Base-by-base conservation (phyloP, 257 asterid species). In the Jaltomata sinuosa region DNA sequence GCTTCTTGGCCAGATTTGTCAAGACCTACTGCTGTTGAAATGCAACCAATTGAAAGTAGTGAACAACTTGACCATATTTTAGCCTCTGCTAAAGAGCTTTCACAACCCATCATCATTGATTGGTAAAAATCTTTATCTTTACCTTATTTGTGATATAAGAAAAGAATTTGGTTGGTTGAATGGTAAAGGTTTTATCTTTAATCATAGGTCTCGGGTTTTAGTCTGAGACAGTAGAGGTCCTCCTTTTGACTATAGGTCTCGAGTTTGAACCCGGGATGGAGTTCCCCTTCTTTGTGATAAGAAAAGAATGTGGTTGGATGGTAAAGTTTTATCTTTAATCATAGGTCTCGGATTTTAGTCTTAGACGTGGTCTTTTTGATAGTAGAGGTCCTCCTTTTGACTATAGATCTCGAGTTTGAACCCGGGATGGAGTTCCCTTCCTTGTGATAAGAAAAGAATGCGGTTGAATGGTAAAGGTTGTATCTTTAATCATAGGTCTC, bases 51-150 rank as follows among this genome's bases (percentile, higher is more conserved):
- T 80, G 87, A 68, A 65, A 89, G 89, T 85, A 85, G 40, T 81
- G 93, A 93, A 32, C 93, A 92, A 22, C 89, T 95, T 65, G 98
- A 94, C 85, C 92, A 74, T 91, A 93, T 94, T 89, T 88, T 95
- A 84, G 90, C 83, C 7, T 88, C 82, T 11, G 94, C 98, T 59
- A 86, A 89, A 53, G 86, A 90, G 40, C 89, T 84, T n/a, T 92
- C 96, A 1, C 93, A 91, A 40, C 98, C 98, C 61, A 47, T 94
- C 92, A 84, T 92, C 83, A 91, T 95, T 84, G 97, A 95, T 83
- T 95, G 98, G 98, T 92, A 57, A 31, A 42, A 34, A 8, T 31
- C 62, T 59, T n/a, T 34, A 54, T 31, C n/a, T 38, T 83, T 47
- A 21, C 55, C 25, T 47, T 45, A 21, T 22, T 15, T 81, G 22